Conservation (phyloP, 2,329 filamentous ascomycete genomes). For the Curvularia eragrostidis region DNA sequence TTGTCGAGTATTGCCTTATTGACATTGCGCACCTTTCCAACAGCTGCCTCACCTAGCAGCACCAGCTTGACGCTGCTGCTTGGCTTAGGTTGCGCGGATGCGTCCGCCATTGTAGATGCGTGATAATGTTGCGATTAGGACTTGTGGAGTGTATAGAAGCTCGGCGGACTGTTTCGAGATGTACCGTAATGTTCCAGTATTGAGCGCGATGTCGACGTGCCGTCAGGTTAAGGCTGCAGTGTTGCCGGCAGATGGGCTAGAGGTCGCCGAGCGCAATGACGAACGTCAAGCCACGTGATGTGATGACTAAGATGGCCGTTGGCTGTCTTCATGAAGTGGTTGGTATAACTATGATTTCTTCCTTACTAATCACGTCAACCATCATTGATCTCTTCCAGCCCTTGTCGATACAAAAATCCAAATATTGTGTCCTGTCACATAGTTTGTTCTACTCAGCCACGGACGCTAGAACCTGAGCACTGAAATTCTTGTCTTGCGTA, state of each 20-base stretch:
- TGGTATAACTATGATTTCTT: no score
- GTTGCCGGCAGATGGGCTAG: slow-evolving; percentile 25
- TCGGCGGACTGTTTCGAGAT: background rate
- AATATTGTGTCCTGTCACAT: background rate
- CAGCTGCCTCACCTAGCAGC: slow-evolving; percentile 93
- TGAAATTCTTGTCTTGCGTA: background rate
- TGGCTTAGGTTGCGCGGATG: slow-evolving; percentile 77
- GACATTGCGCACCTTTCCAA: slow-evolving; percentile 81
- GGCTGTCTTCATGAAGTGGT: background rate
- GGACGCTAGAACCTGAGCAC: background rate
- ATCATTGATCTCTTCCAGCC: background rate
- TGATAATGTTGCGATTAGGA: slow-evolving; percentile 9
- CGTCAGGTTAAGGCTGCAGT: slow-evolving; percentile 10
- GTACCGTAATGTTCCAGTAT: background rate
- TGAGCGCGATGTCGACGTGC: slow-evolving; percentile 10
- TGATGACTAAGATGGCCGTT: slow-evolving; percentile 18
- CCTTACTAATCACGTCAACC: background rate
- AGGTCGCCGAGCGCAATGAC: slow-evolving; percentile 25
- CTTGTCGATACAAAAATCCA: background rate
- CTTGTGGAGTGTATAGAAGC: background rate
- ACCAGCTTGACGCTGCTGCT: slow-evolving; percentile 99
- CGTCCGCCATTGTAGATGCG: slow-evolving; percentile 69
- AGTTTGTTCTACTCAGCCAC: background rate
- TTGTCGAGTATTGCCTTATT: background rate
- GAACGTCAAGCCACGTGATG: slow-evolving; percentile 21